phyloP scores from a whole-genome alignment of 2,329 filamentous ascomycete species.

The Nigrospora osmanthi region DNA sequence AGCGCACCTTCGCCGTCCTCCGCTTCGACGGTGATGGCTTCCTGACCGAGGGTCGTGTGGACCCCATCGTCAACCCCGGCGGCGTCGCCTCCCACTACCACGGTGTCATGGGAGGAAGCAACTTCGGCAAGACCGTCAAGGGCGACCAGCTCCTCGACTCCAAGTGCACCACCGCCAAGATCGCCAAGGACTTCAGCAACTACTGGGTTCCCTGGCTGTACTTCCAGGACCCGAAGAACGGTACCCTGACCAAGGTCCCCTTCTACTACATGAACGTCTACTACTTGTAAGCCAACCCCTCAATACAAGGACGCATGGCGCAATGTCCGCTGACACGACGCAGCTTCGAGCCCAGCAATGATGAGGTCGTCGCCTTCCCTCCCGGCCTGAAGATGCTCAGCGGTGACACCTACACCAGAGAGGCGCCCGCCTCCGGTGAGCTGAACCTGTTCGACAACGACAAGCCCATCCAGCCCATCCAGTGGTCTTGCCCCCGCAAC shows the following conservation, averaged over 20 bases:
- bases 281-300: constrained; percentile 52
- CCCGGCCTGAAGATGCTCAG: constrained; percentile 63
- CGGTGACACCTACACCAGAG: constrained; percentile 52
- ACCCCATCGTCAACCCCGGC: constrained; percentile 63
- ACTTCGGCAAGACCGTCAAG: constrained; percentile 54
- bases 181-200: constrained; percentile 62
- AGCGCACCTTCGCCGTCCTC: constrained; percentile 58
- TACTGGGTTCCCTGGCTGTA: constrained; percentile 73
- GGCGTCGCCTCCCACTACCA: constrained; percentile 55
- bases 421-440: constrained; percentile 43
- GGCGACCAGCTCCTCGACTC: constrained; percentile 53
- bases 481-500: constrained; percentile 53
- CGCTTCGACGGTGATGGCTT: constrained; percentile 61
- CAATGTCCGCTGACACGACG: background rate
- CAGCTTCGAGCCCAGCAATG: constrained; percentile 54
- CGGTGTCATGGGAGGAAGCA: constrained; percentile 62
- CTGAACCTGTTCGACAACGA: constrained; percentile 37
- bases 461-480: constrained; percentile 39
- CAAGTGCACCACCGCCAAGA: constrained; percentile 62
- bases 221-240: constrained; percentile 55
- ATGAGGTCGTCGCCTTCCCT: constrained; percentile 64
- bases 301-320: background rate
- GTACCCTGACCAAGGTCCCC: constrained; percentile 57
- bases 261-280: constrained; percentile 70
- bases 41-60: constrained; percentile 51